Conservation (phyloP, 345 rosid genomes). For the Rhodamnia argentea region DNA sequence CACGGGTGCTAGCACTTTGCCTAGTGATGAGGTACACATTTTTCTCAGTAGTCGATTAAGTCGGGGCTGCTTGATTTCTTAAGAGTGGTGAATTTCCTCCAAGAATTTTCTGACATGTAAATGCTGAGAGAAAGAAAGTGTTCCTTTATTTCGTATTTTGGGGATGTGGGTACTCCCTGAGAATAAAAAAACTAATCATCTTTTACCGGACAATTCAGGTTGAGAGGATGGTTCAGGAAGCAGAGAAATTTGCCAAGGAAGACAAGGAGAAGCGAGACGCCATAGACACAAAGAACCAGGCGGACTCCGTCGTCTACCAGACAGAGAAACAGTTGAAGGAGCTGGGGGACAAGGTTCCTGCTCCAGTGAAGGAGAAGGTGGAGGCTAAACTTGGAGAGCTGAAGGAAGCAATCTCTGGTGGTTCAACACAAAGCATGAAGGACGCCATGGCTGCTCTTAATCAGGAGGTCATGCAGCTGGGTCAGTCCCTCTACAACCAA, state of each 20-base stretch:
- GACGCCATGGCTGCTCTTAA: constrained; percentile 82
- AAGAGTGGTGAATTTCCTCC: background rate
- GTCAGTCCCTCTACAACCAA: constrained; percentile 85
- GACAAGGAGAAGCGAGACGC: constrained; percentile 96
- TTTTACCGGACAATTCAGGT: constrained; percentile 33
- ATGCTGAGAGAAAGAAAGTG: background rate
- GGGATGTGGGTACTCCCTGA: background rate
- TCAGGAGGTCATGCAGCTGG: constrained; percentile 93
- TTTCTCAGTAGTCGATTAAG: background rate
- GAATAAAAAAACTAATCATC: background rate
- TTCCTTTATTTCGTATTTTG: background rate
- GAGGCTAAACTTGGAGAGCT: constrained; percentile 82
- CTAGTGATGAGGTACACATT: constrained; percentile 66
- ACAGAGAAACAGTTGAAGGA: constrained; percentile 96
- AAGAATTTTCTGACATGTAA: background rate
- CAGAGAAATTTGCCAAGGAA: constrained; percentile 77
- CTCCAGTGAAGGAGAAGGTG: constrained; percentile 77
- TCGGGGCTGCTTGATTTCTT: background rate
- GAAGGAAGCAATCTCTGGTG: constrained; percentile 62
- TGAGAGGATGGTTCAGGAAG: constrained; percentile 80
- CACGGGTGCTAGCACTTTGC: constrained; percentile 71
- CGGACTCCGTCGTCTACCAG: constrained; percentile 84
- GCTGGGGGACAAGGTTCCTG: constrained; percentile 86
- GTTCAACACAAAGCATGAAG: constrained; percentile 64
- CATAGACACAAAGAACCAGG: constrained; percentile 96